Evolutionary conservation across 2,329 filamentous ascomycete genomes (phyloP).

Genomic region (Penicillium sp.): DNA sequence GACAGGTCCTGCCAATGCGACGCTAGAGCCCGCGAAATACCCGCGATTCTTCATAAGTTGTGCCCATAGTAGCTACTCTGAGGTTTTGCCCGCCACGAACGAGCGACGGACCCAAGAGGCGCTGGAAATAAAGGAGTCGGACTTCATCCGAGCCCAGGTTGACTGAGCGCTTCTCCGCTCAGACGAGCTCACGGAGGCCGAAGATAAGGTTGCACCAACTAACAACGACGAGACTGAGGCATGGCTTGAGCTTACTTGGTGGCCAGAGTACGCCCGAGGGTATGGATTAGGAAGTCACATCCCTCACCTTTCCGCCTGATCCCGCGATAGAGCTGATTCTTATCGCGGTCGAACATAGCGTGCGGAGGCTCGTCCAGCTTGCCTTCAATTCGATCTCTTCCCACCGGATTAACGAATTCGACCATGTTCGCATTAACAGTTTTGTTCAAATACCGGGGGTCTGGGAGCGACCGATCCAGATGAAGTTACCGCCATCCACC

Average conservation of each 20-base stretch:
- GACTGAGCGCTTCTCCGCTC: neutral
- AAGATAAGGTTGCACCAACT: neutral
- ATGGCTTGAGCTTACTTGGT: neutral
- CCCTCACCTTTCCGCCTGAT: neutral
- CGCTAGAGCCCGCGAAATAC: neutral
- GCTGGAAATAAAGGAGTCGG: neutral
- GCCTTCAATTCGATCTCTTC: neutral
- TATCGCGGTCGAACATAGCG: neutral
- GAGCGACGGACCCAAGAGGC: neutral
- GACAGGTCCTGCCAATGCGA: no score
- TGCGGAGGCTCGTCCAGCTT: neutral
- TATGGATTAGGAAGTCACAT: neutral
- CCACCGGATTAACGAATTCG: neutral
- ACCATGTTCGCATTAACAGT: neutral
- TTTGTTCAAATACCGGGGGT: neutral
- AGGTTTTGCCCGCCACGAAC: neutral
- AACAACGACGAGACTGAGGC: neutral
- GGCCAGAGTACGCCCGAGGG: neutral
- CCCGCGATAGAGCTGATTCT: neutral
- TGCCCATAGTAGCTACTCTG: neutral
- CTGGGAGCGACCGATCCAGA: neutral
- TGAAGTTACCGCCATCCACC: neutral
- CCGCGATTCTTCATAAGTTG: neutral
- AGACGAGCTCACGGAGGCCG: neutral
- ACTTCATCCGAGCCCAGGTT: neutral